Evolutionary conservation across 1,284 basidiomycete genomes (phyloP).

Genomic region (Fomitopsis palustris): DNA sequence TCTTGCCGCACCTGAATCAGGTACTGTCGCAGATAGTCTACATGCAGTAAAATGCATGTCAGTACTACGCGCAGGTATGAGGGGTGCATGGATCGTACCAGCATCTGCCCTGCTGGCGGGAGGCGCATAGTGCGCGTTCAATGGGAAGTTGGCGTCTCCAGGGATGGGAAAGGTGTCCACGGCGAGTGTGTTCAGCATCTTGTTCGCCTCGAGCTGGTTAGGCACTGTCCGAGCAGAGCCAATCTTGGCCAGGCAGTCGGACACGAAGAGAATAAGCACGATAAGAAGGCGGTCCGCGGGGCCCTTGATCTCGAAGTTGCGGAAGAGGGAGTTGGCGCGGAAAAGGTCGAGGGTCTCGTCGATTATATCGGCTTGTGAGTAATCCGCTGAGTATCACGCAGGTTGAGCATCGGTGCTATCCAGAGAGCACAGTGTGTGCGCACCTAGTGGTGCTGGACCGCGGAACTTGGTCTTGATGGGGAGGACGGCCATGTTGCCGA

Average conservation of each 20-base stretch:
- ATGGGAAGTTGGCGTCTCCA: conserved; percentile 92
- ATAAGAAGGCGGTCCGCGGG: conserved; percentile 95
- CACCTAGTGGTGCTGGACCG: conserved; percentile 87
- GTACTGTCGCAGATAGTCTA: conserved; percentile 88
- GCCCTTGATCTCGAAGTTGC: conserved; percentile 99
- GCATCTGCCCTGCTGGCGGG: conserved; percentile 79
- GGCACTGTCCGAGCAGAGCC: conserved; percentile 64
- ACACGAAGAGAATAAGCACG: conserved; percentile 97
- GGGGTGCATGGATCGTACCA: conserved; percentile 51
- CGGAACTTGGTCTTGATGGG: conserved; percentile 91
- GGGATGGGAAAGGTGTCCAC: conserved; percentile 93
- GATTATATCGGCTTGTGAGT: conserved; percentile 82
- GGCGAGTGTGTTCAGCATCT: conserved; percentile 86
- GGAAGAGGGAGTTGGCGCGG: conserved; percentile 98
- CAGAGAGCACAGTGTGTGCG: conserved; percentile 15
- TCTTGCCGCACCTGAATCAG: conserved; percentile 93
- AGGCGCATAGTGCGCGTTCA: conserved; percentile 90
- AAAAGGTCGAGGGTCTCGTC: conserved; percentile 98
- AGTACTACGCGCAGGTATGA: not conserved
- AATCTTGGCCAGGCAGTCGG: conserved; percentile 93
- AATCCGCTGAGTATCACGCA: conserved; percentile 53
- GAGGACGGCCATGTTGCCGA: conserved; percentile 89
- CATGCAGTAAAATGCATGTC: not conserved
- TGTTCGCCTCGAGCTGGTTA: conserved; percentile 83
- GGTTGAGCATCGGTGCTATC: conserved; percentile 8